Evolutionary conservation across 129 eudicot genomes (phyloP).

Genomic region (Pulicaria dysenterica): DNA sequence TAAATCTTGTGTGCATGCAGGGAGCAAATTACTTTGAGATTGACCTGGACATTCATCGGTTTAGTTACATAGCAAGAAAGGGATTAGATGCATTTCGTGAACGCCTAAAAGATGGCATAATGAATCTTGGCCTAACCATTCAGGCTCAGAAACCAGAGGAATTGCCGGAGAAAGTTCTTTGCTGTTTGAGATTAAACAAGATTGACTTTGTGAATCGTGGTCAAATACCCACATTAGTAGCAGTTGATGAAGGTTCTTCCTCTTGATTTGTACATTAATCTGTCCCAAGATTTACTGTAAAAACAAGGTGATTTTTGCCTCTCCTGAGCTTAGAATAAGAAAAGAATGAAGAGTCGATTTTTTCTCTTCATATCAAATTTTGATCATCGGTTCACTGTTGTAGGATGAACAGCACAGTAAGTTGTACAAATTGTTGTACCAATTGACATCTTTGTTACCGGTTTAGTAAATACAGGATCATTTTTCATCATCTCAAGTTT

Average conservation of each 20-base stretch:
- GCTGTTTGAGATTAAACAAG: constrained; percentile 85
- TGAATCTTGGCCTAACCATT: constrained; percentile 79
- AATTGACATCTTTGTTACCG: constrained; percentile 9
- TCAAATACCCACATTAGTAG: constrained; percentile 76
- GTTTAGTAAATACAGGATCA: constrained; percentile 29
- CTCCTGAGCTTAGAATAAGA: constrained; percentile 11
- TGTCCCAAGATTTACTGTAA: constrained; percentile 1
- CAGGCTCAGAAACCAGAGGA: constrained; percentile 96
- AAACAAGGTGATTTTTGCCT: constrained; percentile 19
- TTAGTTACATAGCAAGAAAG: constrained; percentile 89
- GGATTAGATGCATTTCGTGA: constrained; percentile 81
- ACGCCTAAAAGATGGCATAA: constrained; percentile 64
- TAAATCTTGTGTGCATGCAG: constrained; percentile 32
- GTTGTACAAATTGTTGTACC: constrained; percentile 10
- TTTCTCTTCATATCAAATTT: constrained; percentile 2
- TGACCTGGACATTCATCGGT: constrained; percentile 88
- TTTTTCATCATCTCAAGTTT: constrained; percentile 5
- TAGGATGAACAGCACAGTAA: not conserved
- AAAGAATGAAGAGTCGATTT: not conserved
- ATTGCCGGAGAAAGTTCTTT: constrained; percentile 73
- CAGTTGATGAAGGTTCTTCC: constrained; percentile 44
- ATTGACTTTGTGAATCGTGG: constrained; percentile 81
- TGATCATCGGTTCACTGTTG: not conserved
- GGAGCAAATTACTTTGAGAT: constrained; percentile 88
- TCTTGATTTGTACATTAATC: constrained; percentile 23